These are phyloP conservation scores for Globisporangium emineosum DNA, from an alignment of 352 stramenopile genomes.

Conservation along the genomic window DNA sequence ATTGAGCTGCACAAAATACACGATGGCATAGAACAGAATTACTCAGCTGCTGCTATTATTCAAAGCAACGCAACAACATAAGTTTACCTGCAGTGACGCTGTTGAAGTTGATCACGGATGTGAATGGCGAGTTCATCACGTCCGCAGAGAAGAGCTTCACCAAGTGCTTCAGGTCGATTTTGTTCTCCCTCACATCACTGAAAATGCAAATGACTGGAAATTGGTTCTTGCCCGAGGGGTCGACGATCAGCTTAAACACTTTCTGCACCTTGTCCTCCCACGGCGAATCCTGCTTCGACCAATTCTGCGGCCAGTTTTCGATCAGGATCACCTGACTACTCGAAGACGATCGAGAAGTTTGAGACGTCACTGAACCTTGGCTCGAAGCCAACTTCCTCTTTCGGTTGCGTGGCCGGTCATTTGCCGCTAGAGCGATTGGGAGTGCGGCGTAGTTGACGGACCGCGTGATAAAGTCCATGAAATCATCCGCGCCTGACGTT, in stretches of 20 bases:
- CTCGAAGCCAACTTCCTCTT: conserved; percentile 17
- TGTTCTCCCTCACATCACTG: conserved; percentile 75
- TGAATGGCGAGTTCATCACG: conserved; percentile 65
- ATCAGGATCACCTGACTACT: conserved; percentile 54
- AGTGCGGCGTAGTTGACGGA: conserved; percentile 70
- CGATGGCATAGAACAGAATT: neutral
- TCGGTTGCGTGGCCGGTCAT: conserved; percentile 5
- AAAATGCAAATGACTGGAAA: conserved; percentile 80
- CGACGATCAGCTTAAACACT: conserved; percentile 52
- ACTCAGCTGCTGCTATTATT: neutral
- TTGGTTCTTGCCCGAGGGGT: conserved; percentile 27
- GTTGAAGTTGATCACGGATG: conserved; percentile 77
- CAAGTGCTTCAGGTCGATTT: conserved; percentile 65
- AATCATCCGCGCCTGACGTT: conserved; percentile 62
- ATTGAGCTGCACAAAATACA: conserved; percentile 28
- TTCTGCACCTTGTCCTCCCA: conserved; percentile 57
- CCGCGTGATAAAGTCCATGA: conserved; percentile 74
- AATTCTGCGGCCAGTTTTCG: conserved; percentile 70
- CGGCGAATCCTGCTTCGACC: conserved; percentile 30
- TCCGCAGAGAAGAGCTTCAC: conserved; percentile 59
- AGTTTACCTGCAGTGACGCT: conserved; percentile 60
- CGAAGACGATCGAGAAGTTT: neutral
- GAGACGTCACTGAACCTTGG: conserved; percentile 2
- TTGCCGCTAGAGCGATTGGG: conserved; percentile 19
- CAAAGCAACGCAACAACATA: neutral